phyloP scores from a whole-genome alignment of 768 basidiomycete genomes.

The Suillus clintonianus region DNA sequence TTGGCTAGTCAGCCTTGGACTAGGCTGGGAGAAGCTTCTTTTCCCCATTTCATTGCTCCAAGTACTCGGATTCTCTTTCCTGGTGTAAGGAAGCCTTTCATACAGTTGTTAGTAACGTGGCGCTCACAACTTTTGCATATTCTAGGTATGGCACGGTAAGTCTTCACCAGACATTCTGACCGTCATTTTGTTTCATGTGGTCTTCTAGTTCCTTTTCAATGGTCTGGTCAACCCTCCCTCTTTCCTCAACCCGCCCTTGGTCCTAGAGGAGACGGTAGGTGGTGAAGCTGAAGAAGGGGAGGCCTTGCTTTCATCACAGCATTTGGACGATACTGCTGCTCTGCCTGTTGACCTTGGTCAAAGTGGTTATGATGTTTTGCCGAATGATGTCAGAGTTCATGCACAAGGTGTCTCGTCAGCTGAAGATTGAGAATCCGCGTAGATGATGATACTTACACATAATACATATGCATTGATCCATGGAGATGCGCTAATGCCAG shows the following conservation, averaged over 20 bases:
- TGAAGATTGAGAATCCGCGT: constrained; percentile 12
- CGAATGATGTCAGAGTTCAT: constrained; percentile 41
- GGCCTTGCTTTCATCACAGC: constrained; percentile 42
- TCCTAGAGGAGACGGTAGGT: constrained; percentile 26
- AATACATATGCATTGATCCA: neutral
- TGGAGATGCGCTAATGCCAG: neutral
- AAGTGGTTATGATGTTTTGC: constrained; percentile 82
- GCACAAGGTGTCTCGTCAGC: constrained; percentile 10
- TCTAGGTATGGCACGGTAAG: constrained; percentile 82
- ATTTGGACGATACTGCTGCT: constrained; percentile 78
- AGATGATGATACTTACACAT: neutral
- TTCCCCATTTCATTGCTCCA: constrained; percentile 84
- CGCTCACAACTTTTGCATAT: constrained; percentile 9
- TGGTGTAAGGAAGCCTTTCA: constrained; percentile 70
- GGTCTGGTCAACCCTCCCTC: constrained; percentile 69
- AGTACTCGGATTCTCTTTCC: constrained; percentile 78
- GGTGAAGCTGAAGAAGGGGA: constrained; percentile 62
- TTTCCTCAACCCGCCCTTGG: constrained; percentile 50
- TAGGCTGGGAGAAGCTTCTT: constrained; percentile 89
- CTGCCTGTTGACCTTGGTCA: constrained; percentile 82
- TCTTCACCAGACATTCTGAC: constrained; percentile 10
- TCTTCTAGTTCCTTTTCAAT: constrained; percentile 82
- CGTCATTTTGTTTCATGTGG: neutral
- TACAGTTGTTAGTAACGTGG: constrained; percentile 6
- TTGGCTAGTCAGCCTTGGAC: constrained; percentile 86